A percentile compares a stretch with the other conserved stretches of the same genome.
phyloP scores from a whole-genome alignment of 768 basidiomycete species.

The Clathrus columnatus region DNA sequence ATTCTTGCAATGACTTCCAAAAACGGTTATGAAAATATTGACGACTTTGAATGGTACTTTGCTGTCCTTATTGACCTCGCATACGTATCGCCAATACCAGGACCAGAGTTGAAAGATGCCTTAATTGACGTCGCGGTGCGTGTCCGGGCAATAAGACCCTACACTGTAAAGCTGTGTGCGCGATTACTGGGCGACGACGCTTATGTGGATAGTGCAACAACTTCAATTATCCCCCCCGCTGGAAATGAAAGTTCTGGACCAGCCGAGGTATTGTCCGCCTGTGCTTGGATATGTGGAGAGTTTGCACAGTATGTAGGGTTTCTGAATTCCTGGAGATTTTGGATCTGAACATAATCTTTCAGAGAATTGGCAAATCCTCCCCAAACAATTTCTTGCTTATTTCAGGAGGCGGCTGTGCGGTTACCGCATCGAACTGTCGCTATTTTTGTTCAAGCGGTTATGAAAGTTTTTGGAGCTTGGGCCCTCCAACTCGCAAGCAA shows the following conservation, averaged over 20 bases:
- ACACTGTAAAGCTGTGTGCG: slow-evolving; percentile 78
- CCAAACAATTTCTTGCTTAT: slow-evolving; percentile 59
- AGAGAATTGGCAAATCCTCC: slow-evolving; percentile 78
- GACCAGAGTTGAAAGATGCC: slow-evolving; percentile 70
- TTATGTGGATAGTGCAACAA: slow-evolving; percentile 56
- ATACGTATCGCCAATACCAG: slow-evolving; percentile 72
- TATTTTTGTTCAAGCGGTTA: slow-evolving; percentile 72
- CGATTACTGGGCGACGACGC: slow-evolving; percentile 72
- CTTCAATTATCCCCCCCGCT: slow-evolving; percentile 41
- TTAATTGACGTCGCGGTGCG: slow-evolving; percentile 81
- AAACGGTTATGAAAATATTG: slow-evolving; percentile 76
- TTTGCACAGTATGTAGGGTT: slow-evolving; percentile 63
- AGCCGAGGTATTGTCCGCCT: slow-evolving; percentile 83
- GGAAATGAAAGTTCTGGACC: slow-evolving; percentile 29
- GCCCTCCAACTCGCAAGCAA: slow-evolving; percentile 60
- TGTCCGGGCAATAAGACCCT: slow-evolving; percentile 65
- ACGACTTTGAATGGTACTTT: slow-evolving; percentile 96
- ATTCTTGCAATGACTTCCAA: slow-evolving; percentile 84
- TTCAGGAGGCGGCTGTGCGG: slow-evolving; percentile 48
- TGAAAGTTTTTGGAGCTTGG: slow-evolving; percentile 87
- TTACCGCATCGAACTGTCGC: slow-evolving; percentile 60
- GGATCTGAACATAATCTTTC: background rate
- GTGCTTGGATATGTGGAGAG: slow-evolving; percentile 95
- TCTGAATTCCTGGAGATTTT: slow-evolving; percentile 10
- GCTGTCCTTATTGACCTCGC: slow-evolving; percentile 90